phyloP scores from a whole-genome alignment of 2,329 filamentous ascomycete species.

The Cladosporium sp. region DNA sequence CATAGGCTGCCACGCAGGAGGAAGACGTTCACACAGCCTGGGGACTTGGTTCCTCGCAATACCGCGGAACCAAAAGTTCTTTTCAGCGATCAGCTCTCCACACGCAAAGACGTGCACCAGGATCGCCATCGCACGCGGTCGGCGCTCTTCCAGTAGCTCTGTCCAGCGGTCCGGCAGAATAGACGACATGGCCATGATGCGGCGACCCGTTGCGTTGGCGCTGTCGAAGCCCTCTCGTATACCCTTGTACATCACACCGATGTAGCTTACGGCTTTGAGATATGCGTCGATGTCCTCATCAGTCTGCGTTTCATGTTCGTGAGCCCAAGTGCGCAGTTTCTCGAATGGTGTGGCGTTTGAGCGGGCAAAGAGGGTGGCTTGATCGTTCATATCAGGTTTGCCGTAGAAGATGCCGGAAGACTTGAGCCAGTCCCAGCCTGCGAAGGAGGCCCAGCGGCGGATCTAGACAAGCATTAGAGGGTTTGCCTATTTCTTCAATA shows the following conservation, averaged over 20 bases:
- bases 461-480: neutral
- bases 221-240: constrained; percentile 19
- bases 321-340: constrained; percentile 19
- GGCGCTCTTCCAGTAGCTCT: constrained; percentile 21
- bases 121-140: constrained; percentile 22
- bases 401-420: constrained; percentile 20
- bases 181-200: constrained; percentile 24
- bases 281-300: constrained; percentile 20
- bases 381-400: constrained; percentile 16
- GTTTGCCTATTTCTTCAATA: no score
- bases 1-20: constrained; percentile 20
- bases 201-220: constrained; percentile 19
- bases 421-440: neutral
- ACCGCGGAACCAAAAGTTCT: constrained; percentile 22
- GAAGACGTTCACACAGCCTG: constrained; percentile 17
- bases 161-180: constrained; percentile 21
- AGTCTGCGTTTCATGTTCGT: constrained; percentile 19
- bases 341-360: constrained; percentile 23
- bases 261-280: constrained; percentile 19
- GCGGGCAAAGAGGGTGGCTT: constrained; percentile 20
- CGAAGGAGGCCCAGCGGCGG: constrained; percentile 2
- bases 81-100: constrained; percentile 22
- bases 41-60: constrained; percentile 24
- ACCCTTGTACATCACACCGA: constrained; percentile 22
- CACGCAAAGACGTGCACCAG: constrained; percentile 23